Base-by-base conservation (phyloP, 805 yeast species). In the Starmerella tilneyi region DNA sequence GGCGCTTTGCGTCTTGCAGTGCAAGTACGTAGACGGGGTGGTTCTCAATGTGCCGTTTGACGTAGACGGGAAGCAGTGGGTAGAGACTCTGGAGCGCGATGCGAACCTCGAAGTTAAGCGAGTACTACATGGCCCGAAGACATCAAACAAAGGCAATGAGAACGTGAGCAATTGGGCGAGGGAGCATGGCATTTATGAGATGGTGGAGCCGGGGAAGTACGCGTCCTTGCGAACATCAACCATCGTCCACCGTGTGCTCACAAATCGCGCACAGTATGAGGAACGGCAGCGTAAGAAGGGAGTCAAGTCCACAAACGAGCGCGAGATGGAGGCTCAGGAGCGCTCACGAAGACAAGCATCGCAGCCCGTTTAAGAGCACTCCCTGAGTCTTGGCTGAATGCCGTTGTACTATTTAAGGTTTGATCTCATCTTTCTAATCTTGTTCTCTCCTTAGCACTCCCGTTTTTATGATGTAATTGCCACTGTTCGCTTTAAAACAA, bases 201-300 rank as follows among this genome's bases (percentile, higher is more conserved):
- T 7, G 61, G 74, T 30, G 73, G 72, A 1, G 59, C 64, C 8
- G 9, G 89, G 81, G 60, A 67, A 73, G 52, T 85, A 71, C 61
- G 75, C 73, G 45, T 71, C 76, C 47, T 71, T 89, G 61, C 76
- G 79, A 42, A 76, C 85, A 2, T 73, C 74, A 45, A 76, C 76
- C 27, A 85, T 92, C 46, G 82, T 84, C 17, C 67, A 74, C 43
- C 72, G 98, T 21, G 94, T 92, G 5, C 65, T 81, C 56, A 64
- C 69, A 31, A 76, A 83, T 59, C 71, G 81, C 51, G 75, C 72
- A 19, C 72, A 77, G 16, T 92, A 84, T 60, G 85, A 83, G 58
- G 89, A 81, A 56, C 78, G 98, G 59, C 97, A 92, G 64, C 70
- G 75, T 45, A 77, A 78, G 50, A 89, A 92, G 65, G 94, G 94